These are phyloP conservation scores for Taiozyma sp. DNA, from an alignment of 1,139 yeast genomes.

Conservation along the genomic window DNA sequence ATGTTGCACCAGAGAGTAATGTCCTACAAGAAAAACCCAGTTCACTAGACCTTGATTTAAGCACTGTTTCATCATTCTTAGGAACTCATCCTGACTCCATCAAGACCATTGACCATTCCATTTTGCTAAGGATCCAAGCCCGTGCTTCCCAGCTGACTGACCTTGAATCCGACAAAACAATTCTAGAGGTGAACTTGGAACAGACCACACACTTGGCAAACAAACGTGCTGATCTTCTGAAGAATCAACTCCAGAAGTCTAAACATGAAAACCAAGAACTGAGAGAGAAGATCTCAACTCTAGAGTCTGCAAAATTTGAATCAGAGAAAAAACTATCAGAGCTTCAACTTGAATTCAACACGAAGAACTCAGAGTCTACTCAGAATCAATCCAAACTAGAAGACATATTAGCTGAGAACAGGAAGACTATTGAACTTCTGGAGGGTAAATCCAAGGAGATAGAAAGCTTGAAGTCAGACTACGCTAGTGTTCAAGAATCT, in stretches of 20 bases:
- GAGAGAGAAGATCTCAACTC: slow-evolving; percentile 26
- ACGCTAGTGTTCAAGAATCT: slow-evolving; percentile 43
- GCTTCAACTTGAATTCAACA: slow-evolving; percentile 25
- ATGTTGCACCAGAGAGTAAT: background rate
- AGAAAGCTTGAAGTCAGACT: slow-evolving; percentile 44
- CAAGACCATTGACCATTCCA: slow-evolving; percentile 19
- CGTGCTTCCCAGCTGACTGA: slow-evolving; percentile 46
- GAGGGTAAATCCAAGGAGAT: slow-evolving; percentile 44
- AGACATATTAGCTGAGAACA: slow-evolving; percentile 32
- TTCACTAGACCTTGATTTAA: background rate
- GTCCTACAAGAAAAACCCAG: background rate
- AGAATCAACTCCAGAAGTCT: slow-evolving; percentile 27
- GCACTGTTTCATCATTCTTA: slow-evolving; percentile 31
- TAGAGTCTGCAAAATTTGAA: slow-evolving; percentile 27
- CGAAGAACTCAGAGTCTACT: slow-evolving; percentile 6
- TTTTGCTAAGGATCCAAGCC: slow-evolving; percentile 34
- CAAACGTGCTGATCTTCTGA: slow-evolving; percentile 30
- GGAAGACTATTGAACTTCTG: slow-evolving; percentile 35
- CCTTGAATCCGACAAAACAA: slow-evolving; percentile 45
- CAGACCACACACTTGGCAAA: slow-evolving; percentile 40
- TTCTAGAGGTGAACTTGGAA: slow-evolving; percentile 50
- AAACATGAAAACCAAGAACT: slow-evolving; percentile 29
- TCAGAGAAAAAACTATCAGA: slow-evolving; percentile 28
- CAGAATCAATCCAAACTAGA: slow-evolving; percentile 16
- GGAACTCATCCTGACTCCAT: slow-evolving; percentile 29